A percentile compares a stretch with the other conserved stretches of the same genome.
phyloP scores from a whole-genome alignment of 306 rosid species.

The Oxytropis ochrocephala region DNA sequence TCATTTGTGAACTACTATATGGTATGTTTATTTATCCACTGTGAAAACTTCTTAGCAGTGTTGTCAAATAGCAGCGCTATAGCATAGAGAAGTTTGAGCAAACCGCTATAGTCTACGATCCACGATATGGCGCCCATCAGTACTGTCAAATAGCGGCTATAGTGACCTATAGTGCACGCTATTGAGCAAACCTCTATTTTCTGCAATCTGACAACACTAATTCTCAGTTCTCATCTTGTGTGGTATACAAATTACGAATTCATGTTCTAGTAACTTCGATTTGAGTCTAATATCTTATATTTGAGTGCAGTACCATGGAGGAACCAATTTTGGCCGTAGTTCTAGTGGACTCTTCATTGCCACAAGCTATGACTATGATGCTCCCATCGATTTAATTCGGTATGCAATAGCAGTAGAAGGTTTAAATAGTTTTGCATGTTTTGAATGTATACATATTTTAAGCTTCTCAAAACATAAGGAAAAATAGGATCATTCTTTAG shows the following conservation, averaged over 20 bases:
- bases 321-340: slow-evolving; percentile 92
- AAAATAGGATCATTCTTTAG: background rate
- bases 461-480: background rate
- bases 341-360: slow-evolving; percentile 86
- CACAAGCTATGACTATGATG: slow-evolving; percentile 94
- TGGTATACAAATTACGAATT: background rate
- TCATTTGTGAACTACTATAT: slow-evolving; percentile 83
- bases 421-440: background rate
- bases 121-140: too few relatives aligned
- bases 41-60: background rate
- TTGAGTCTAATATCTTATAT: background rate
- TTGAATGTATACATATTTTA: background rate
- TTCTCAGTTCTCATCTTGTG: background rate
- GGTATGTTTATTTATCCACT: slow-evolving; percentile 38
- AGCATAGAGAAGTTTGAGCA: too few relatives aligned
- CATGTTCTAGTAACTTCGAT: background rate
- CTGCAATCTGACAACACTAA: too few relatives aligned
- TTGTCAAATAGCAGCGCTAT: too few relatives aligned
- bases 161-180: too few relatives aligned
- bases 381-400: slow-evolving; percentile 91
- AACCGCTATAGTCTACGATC: too few relatives aligned
- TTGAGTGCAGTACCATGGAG: slow-evolving; percentile 78
- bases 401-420: slow-evolving; percentile 14
- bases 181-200: too few relatives aligned
- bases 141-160: too few relatives aligned